phyloP scores from a whole-genome alignment of 345 rosid genomes.

The Pistacia vera region DNA sequence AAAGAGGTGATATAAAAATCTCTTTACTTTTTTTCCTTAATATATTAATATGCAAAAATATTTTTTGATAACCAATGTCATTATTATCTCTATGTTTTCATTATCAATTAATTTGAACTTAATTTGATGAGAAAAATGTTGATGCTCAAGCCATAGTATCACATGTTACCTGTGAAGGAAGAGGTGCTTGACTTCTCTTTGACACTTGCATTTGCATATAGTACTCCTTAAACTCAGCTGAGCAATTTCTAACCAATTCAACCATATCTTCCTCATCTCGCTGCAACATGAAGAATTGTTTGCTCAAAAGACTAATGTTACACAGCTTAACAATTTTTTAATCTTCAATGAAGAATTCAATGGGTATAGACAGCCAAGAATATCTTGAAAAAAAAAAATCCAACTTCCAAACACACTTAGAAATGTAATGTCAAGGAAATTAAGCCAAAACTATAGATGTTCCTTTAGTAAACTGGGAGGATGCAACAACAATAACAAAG shows the following conservation, averaged over 20 bases:
- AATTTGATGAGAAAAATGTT: background rate
- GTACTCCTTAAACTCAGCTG: constrained; percentile 79
- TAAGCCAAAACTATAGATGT: background rate
- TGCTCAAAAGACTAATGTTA: background rate
- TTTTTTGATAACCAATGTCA: too few species aligned
- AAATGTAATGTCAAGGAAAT: background rate
- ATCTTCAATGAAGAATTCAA: constrained; percentile 3
- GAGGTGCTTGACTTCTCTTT: constrained; percentile 92
- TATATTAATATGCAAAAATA: too few species aligned
- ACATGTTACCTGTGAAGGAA: constrained; percentile 72
- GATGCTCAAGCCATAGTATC: background rate
- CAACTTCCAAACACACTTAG: background rate
- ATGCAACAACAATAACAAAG: background rate
- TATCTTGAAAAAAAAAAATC: background rate
- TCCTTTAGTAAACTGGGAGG: background rate
- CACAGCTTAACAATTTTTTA: constrained; percentile 12
- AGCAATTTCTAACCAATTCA: constrained; percentile 77
- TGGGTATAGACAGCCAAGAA: background rate
- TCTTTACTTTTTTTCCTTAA: background rate
- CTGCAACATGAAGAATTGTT: constrained; percentile 39
- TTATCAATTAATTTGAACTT: too few species aligned
- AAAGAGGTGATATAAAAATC: background rate
- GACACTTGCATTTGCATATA: constrained; percentile 95
- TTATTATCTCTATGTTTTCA: too few species aligned
- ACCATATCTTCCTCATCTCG: constrained; percentile 89